Base-by-base conservation (phyloP, 2,329 filamentous ascomycete species). In the Clonostachys rosea region DNA sequence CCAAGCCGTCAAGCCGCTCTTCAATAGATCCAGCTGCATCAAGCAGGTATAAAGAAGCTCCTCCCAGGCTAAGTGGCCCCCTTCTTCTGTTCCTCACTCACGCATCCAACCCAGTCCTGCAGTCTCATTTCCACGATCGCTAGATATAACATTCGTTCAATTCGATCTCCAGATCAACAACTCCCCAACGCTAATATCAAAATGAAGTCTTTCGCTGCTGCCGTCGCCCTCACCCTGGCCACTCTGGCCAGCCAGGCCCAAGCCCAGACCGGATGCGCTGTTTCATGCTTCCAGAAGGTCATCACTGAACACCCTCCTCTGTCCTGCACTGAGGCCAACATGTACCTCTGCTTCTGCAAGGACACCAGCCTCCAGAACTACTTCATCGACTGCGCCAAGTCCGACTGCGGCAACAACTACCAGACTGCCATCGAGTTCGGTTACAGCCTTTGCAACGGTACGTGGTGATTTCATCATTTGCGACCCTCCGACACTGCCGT, bases 291-390 rank as follows among this genome's bases (percentile, higher is more conserved):
- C 52, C 51, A 55, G 43, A 47, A 46, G 4, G 53, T 61, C 20
- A 52, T 61, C 46, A 56, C 55, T 13, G 59, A 59, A 16, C 53
- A 56, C 34, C 59, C 59, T 36, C 59, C 59, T 1, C 50, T 54
- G 17, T 49, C 48, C 5, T 62, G 60, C 45, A 62, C 56, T 41
- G 59, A 62, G 47, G 51, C 48, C n/a, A 59, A 54, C 30, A 61
- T 60, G 52, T 62, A 62, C 45, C 52, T 58, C 11, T 62, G 59
- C 53, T 62, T 62, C 54, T 62, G 59, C 48, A 59, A 56, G 10
- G 53, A 49, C 46, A 45, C 54, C 14, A 40, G 43, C 0, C 54
- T 60, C 3, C 59, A 61, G 36, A 33, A 40, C 18, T 55, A 54
- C 45, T 62, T 60, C 47, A 36, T 52, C 3, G 51, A 62, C 16